Conservation (phyloP, 148 eudicot species). For the Cornus controversa region DNA sequence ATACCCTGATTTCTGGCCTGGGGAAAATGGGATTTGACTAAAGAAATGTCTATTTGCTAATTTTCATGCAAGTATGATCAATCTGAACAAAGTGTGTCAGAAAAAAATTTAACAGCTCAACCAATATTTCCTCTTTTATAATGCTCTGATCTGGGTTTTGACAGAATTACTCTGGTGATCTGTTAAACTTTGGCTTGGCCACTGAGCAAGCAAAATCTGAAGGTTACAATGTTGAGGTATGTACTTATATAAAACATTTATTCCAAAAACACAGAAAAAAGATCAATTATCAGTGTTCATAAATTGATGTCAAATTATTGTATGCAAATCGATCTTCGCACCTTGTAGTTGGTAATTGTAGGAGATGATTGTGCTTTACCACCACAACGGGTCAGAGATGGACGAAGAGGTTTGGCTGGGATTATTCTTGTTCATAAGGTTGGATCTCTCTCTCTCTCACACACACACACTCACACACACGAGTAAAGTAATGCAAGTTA, state of each 20-base stretch:
- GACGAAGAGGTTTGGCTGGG: constrained; percentile 98
- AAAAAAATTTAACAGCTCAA: neutral
- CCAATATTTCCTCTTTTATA: constrained; percentile 1
- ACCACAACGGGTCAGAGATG: constrained; percentile 94
- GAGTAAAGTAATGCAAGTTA: no score
- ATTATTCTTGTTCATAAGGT: constrained; percentile 94
- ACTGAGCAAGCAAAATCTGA: constrained; percentile 97
- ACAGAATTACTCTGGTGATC: constrained; percentile 95
- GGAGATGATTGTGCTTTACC: constrained; percentile 98
- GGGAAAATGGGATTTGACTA: no score
- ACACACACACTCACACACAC: neutral
- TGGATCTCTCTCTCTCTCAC: constrained; percentile 12
- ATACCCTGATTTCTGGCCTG: no score
- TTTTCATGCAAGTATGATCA: neutral
- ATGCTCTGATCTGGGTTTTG: constrained; percentile 5
- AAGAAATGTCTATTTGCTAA: neutral
- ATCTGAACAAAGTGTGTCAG: neutral
- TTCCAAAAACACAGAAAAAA: neutral
- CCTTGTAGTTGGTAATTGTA: constrained; percentile 82
- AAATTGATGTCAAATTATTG: no score
- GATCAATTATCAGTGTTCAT: neutral
- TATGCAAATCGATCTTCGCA: neutral
- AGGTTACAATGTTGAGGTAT: constrained; percentile 94
- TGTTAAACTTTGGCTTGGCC: constrained; percentile 95
- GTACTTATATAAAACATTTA: neutral